These are phyloP conservation scores for Trypanosoma scelopori DNA, from an alignment of 208 protist genomes.

Conservation along the genomic window DNA sequence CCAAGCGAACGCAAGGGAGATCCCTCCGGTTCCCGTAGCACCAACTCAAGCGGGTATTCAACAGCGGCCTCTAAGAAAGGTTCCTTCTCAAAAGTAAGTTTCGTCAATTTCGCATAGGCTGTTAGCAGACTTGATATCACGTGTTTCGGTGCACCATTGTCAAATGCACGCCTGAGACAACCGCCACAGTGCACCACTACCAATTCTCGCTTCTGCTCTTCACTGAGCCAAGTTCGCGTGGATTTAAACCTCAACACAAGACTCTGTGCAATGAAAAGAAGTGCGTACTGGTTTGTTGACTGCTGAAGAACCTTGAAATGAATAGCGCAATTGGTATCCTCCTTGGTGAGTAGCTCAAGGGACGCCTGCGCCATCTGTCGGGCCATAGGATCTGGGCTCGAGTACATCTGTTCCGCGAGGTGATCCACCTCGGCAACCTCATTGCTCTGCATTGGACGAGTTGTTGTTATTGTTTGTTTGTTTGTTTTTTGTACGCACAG, in stretches of 20 bases:
- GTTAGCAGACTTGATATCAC: constrained; percentile 56
- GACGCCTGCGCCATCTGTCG: constrained; percentile 49
- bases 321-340: constrained; percentile 42
- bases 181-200: constrained; percentile 62
- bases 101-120: constrained; percentile 62
- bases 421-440: constrained; percentile 61
- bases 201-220: constrained; percentile 38
- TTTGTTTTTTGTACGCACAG: neutral
- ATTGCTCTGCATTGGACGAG: constrained; percentile 18
- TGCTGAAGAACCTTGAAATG: constrained; percentile 54
- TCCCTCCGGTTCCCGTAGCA: constrained; percentile 30
- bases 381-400: constrained; percentile 40
- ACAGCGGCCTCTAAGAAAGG: constrained; percentile 49
- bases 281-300: constrained; percentile 74
- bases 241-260: constrained; percentile 69
- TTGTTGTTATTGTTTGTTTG: neutral
- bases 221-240: constrained; percentile 50
- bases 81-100: constrained; percentile 69
- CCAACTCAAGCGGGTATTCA: constrained; percentile 49
- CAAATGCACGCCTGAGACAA: constrained; percentile 59
- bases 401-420: constrained; percentile 71
- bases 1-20: constrained; percentile 26
- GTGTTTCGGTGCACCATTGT: constrained; percentile 60
- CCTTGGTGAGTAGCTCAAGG: constrained; percentile 48
- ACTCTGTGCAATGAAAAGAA: constrained; percentile 73